A percentile compares a stretch with the other conserved stretches of the same genome.
These are phyloP conservation scores for Fomitopsis schrenkii DNA, from an alignment of 1,284 basidiomycete genomes.

Conservation along the genomic window DNA sequence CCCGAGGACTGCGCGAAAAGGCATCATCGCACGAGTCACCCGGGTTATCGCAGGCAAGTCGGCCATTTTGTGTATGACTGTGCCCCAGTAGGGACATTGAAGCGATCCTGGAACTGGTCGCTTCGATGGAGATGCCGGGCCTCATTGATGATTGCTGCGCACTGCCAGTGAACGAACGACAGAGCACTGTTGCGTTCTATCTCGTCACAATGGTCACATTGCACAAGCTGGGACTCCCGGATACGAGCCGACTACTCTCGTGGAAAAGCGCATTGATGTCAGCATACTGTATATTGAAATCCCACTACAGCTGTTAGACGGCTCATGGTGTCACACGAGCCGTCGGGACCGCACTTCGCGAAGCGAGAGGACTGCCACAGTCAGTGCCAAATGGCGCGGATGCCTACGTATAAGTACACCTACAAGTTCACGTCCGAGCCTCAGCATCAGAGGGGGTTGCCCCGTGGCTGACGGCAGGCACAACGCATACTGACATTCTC, in stretches of 20 bases:
- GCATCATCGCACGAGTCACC: neutral
- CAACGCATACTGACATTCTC: too few relatives aligned
- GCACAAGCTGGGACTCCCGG: neutral
- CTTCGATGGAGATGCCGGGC: too few relatives aligned
- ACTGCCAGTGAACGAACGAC: too few relatives aligned
- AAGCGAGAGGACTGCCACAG: neutral
- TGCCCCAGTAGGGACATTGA: neutral
- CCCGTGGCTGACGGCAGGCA: too few relatives aligned
- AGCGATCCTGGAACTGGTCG: neutral
- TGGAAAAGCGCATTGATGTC: too few relatives aligned
- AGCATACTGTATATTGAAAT: too few relatives aligned
- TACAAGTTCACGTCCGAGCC: too few relatives aligned
- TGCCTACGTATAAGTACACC: neutral
- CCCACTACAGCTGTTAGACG: too few relatives aligned
- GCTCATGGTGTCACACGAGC: neutral
- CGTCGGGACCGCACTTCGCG: neutral
- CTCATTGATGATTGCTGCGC: neutral
- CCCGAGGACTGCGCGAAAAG: neutral
- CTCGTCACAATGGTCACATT: neutral
- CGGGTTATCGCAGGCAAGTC: neutral
- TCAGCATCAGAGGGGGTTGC: too few relatives aligned
- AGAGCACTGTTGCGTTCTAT: too few relatives aligned
- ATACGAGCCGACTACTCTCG: too few relatives aligned
- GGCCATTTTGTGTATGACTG: neutral
- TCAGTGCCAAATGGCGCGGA: neutral